Base-by-base conservation (phyloP, 2,329 filamentous ascomycete genomes). In the Penicillium hordei region DNA sequence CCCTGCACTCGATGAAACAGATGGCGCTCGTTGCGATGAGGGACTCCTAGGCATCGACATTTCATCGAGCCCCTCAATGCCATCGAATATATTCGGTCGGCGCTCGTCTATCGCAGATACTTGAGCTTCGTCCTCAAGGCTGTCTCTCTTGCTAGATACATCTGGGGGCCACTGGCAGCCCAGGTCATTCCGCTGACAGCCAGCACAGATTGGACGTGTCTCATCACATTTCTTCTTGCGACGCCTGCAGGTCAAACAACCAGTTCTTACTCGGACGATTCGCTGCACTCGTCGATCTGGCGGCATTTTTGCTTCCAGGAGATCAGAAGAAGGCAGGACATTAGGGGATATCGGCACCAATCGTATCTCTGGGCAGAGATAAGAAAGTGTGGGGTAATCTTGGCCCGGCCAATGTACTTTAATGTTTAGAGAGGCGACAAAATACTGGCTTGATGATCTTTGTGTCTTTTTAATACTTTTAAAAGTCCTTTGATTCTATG, bases 181-280 rank as follows among this genome's bases (percentile, higher is more conserved):
- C 17, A 72, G 61, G 43, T 70, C 68, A 52, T 72, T 72, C 25
- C 69, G 68, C 44, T 51, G 59, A 38, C 69, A 71, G 33, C 69
- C 69, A 19, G 64, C 64, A 45, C 78, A 65, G 68, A 72, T 48
- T 66, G 79, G 61, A 66, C 68, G 64, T 23, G 48, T 23, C 56
- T 74, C 71, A 27, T 72, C 70, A 45, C 71, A 74, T 59, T 73
- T 73, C 62, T 73, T 71, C 63, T 70, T 72, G 12, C 71, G 68
- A 5, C 66, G 63, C 25, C 70, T 61, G 53, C 72, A 74, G 9
- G 67, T 68, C 51, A 65, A 66, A 48, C 72, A 74, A n/a, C 70
- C 69, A 3, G 70, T 72, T 25, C 69, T 60, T 13, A 71, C 69
- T 33, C 69, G 68, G 10, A 71, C 65, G 33, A 71, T 71, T 21